A percentile compares a stretch with the other conserved stretches of the same genome.
Conservation (phyloP, 352 stramenopile species). For the Pythium pyrilobum region DNA sequence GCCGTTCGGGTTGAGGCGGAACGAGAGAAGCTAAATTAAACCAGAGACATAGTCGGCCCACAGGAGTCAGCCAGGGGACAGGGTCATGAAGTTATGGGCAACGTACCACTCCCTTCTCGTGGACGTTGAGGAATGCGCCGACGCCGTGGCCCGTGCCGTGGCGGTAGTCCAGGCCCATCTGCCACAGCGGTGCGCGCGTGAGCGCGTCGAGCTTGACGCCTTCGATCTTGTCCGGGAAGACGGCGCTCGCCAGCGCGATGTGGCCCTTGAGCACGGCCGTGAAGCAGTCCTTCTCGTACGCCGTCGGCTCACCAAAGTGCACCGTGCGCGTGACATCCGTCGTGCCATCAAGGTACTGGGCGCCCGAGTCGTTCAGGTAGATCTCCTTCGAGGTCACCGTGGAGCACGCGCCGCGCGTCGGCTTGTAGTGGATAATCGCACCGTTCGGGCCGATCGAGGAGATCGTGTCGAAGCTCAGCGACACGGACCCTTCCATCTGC, state of each 20-base stretch:
- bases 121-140: conserved; percentile 95
- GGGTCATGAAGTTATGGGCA: neutral
- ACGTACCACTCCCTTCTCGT: conserved; percentile 90
- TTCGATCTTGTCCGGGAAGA: conserved; percentile 90
- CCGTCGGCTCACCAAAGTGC: conserved; percentile 92
- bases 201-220: conserved; percentile 96
- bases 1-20: conserved; percentile 75
- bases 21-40: conserved; percentile 60
- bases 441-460: conserved; percentile 95
- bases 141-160: conserved; percentile 98
- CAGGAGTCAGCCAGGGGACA: no score
- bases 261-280: conserved; percentile 97
- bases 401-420: conserved; percentile 72
- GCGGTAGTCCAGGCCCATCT: conserved; percentile 93
- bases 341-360: conserved; percentile 98
- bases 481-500: conserved; percentile 85
- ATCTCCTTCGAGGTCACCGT: conserved; percentile 91
- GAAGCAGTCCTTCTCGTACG: conserved; percentile 93
- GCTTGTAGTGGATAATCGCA: conserved; percentile 95
- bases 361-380: conserved; percentile 98
- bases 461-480: conserved; percentile 97
- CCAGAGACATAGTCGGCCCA: neutral
- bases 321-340: conserved; percentile 99
- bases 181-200: conserved; percentile 94
- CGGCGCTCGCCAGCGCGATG: conserved; percentile 90